A percentile compares a stretch with the other conserved stretches of the same genome.
Evolutionary conservation across 768 basidiomycete genomes (phyloP).

Genomic region (Cantharellus anzutake): DNA sequence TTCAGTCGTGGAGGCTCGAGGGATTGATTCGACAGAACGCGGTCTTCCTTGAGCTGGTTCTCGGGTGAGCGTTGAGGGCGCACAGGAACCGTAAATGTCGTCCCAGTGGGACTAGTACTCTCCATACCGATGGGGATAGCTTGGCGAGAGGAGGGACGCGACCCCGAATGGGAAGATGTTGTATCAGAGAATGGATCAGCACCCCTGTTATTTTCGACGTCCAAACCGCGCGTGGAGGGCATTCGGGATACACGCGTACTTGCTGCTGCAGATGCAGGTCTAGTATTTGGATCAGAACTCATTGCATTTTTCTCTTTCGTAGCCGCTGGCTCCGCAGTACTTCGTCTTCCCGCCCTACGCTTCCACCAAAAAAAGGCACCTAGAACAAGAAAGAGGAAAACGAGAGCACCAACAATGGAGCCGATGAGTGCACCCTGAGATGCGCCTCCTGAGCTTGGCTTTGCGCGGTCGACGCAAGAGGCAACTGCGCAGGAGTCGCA

Average conservation of each 20-base stretch:
- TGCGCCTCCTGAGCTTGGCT: not conserved
- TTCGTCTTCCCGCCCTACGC: not conserved
- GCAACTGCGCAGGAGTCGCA: not conserved
- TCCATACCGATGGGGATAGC: not conserved
- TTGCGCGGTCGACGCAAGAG: not conserved
- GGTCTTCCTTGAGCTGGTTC: slow-evolving; percentile 2
- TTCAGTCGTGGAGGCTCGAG: not conserved
- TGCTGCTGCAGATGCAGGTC: not conserved
- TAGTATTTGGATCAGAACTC: not conserved
- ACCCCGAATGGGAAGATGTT: slow-evolving; percentile 1
- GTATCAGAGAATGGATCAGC: slow-evolving; percentile 7
- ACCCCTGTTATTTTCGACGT: not conserved
- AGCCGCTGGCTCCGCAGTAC: not conserved
- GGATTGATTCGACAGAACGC: not conserved
- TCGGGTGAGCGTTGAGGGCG: slow-evolving; percentile 8
- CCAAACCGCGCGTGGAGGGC: not conserved
- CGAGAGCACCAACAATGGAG: slow-evolving; percentile 6
- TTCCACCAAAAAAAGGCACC: slow-evolving; percentile 5
- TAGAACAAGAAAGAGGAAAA: slow-evolving; percentile 7
- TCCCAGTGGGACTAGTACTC: slow-evolving; percentile 3
- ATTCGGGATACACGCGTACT: not conserved
- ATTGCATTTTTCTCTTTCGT: not conserved
- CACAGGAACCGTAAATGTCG: slow-evolving; percentile 1
- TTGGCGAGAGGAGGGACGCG: not conserved
- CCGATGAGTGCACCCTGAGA: slow-evolving; percentile 5